Evolutionary conservation across 148 eudicot genomes (phyloP), one percentile per base, ranked within the genome.

Genomic region (Mesembryanthemum crystallinum): DNA sequence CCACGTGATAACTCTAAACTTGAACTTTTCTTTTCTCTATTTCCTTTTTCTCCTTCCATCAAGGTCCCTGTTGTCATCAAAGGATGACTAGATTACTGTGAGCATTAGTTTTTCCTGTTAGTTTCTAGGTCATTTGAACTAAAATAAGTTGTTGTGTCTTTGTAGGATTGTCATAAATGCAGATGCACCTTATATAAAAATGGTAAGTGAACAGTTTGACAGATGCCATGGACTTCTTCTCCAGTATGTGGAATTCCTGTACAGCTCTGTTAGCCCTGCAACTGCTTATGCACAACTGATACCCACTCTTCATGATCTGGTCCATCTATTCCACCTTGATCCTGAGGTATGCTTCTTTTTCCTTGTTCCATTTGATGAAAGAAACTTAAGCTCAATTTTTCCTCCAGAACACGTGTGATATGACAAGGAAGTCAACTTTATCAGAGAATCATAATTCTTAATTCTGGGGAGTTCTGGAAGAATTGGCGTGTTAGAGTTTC

Each of bases 171-270:
- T 96, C 69, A 86, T 89, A 65, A 85, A 91, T 75, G 92, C 99
- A 8, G 78, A 89, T 85, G 96, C 86, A 45, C 98, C 97, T 71
- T 78, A 92, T 77, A 96, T 96, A 77, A 96, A 92, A 81, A 89
- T 96, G 98, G 94, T 96, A 60, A 83, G 98, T 74, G 99, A 96
- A 82, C 93, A 92, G 82, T 88, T 89, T 84, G 99, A 96, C 82
- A 84, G 99, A 82, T 96, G 99, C 82, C 99, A 96, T 85, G 98
- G 99, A 24, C 81, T 93, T 75, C 99, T 96, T 82, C 98, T 92
- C 77, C 99, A 96, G 76, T 96, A 87, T 83, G 99, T 96, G 76
- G 99, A 96, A 51, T 96, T 96, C 77, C 88, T 96, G 17, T 83
- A 83, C 69, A 86, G 93, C 79, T 92, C 99, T 21, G 83, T 92